Base-by-base conservation (phyloP, 805 yeast species). In the Yamadazyma akitaensis region DNA sequence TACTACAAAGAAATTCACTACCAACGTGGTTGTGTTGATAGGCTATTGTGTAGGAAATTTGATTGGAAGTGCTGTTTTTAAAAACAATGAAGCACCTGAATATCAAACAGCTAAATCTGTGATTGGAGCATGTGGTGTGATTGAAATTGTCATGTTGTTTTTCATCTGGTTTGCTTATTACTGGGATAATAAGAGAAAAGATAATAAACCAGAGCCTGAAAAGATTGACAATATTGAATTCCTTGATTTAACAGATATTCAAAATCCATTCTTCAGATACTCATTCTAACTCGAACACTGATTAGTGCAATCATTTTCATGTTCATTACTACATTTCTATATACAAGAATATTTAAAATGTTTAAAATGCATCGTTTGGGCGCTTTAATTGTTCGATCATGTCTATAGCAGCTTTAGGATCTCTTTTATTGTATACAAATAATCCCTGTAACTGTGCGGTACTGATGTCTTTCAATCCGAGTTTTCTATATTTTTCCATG, bases 391-490 rank as follows among this genome's bases (percentile, higher is more conserved):
- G 64, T 33, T 66, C 76, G 13, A 87, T 76, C 82, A 84, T 85
- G 12, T 68, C 68, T 24, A 91, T 66, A 0, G 98, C 96, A 5
- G 78, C 77, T 30, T 76, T 75, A 0, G 98, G 96, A 49, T 82
- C 84, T 48, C 85, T 79, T 65, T 94, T 94, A 67, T 88, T 88
- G 69, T 88, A 88, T 2, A 94, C 97, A 72, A 94, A 94, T 43
- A 94, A 73, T 0, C 99, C 99, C 64, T 94, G 99, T 48, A 94
- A 73, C 61, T 89, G 96, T 0, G 99, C 99, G 0, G 98, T 90
- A 57, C 96, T 85, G 31, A 92, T 80, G 46, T 64, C 62, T 16
- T 58, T 55, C 51, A 79, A 63, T 31, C 75, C 73, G 51, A 85
- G 63, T 6, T 68, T 72, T 26, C 61, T 58, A 46, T 73, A 79